Base-by-base conservation (phyloP, 2,329 filamentous ascomycete species). In the Stachybotrys chlorohalonatus region DNA sequence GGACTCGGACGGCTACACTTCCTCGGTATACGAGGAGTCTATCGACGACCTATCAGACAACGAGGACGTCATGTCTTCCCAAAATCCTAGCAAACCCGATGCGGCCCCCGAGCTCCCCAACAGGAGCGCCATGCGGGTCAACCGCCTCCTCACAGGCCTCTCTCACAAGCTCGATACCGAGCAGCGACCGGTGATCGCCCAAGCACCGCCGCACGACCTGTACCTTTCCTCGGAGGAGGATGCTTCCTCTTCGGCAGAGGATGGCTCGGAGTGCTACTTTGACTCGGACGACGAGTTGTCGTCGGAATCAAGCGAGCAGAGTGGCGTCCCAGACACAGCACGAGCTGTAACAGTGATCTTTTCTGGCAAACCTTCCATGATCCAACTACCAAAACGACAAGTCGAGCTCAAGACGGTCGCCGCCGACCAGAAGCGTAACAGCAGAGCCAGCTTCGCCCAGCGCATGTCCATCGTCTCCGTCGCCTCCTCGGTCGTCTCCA, bases 201-300 rank as follows among this genome's bases (percentile, higher is more conserved):
- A 74, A 50, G 69, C 73, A 24, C 71, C 75, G 2, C 79, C 81
- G 6, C 82, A 84, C 64, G 79, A 83, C 55, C 63, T 81, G 55
- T 86, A 86, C 66, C 77, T 86, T 31, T 85, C 82, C 2, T 85
- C 82, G 0, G 83, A 86, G 60, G 83, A 86, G 64, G 83, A 85
- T 58, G 81, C 77, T 32, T 85, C 83, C 1, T 83, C 83, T 1
- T 81, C 79, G 16, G 78, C 80, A 49, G 82, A 83, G 66, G 77
- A 82, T 66, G 79, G 79, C 58, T 84, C 80, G 54, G 79, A 82
- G 62, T 76, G 76, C 62, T 77, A 78, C 50, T 69, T 70, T 59
- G 76, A 81, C 58, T 78, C 74, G 51, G 71, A 70, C 17, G 73
- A 66, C 56, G 73, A 73, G 52, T 61, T 67, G 45, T 61, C 59